These are phyloP conservation scores for Apophysomyces trapeziformis DNA, from an alignment of 371 early-diverging fungal genomes.

Conservation along the genomic window DNA sequence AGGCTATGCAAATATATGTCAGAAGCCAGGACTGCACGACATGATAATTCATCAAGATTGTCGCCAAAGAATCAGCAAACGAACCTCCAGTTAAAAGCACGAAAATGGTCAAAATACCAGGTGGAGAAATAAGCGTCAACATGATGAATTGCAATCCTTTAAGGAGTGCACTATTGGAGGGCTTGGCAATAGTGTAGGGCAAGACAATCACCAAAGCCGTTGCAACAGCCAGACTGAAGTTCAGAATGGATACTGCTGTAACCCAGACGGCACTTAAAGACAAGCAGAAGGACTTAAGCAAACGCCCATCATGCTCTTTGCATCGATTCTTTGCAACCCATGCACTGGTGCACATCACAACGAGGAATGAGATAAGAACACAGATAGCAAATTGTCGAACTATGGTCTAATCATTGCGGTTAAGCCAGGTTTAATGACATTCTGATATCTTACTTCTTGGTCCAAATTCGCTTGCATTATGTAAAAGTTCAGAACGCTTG, in stretches of 20 bases:
- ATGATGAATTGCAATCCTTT: constrained; percentile 43
- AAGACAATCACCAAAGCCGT: constrained; percentile 72
- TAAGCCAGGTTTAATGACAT: neutral
- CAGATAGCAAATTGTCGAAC: constrained; percentile 7
- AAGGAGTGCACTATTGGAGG: constrained; percentile 29
- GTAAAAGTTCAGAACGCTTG: constrained; percentile 42
- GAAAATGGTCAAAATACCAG: constrained; percentile 46
- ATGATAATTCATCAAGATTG: constrained; percentile 59
- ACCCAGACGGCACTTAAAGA: constrained; percentile 72
- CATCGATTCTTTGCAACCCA: constrained; percentile 19
- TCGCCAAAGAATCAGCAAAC: constrained; percentile 33
- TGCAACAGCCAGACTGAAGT: constrained; percentile 82
- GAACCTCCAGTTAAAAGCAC: constrained; percentile 27
- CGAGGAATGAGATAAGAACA: neutral
- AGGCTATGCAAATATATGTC: constrained; percentile 59
- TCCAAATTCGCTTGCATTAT: constrained; percentile 41
- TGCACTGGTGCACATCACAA: constrained; percentile 9
- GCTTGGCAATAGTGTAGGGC: constrained; percentile 63
- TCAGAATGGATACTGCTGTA: constrained; percentile 79
- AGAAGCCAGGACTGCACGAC: constrained; percentile 67
- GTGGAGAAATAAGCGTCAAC: constrained; percentile 55
- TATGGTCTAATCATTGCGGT: neutral
- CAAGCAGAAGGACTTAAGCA: constrained; percentile 74
- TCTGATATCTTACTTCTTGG: neutral
- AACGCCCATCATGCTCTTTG: constrained; percentile 41